Percentiles rank a stretch among this genome's conserved stretches.
Evolutionary conservation across 305 asterid genomes (phyloP).

Genomic region (Petunia hybrid): DNA sequence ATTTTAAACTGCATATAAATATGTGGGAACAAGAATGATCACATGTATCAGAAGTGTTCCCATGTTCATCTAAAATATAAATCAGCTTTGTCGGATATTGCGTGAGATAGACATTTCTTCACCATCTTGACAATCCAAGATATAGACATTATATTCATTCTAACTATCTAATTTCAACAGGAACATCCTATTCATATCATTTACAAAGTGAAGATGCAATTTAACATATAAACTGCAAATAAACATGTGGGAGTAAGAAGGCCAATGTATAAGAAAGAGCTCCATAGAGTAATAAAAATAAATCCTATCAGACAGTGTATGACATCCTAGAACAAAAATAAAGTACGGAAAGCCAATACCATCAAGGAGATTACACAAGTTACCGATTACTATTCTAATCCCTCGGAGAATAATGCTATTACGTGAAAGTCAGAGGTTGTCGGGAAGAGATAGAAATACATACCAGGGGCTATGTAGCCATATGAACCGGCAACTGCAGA

Average conservation of each 20-base stretch:
- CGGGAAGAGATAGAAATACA: constrained; percentile 34
- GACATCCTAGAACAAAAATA: no score
- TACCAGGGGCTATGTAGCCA: constrained; percentile 97
- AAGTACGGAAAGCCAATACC: not conserved
- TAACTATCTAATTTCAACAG: not conserved
- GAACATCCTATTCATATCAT: not conserved
- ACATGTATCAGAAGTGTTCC: not conserved
- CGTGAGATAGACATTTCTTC: not conserved
- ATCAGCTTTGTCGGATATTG: not conserved
- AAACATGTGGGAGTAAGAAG: not conserved
- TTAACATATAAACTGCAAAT: not conserved
- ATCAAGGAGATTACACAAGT: not conserved
- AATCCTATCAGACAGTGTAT: no score
- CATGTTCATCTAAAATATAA: not conserved
- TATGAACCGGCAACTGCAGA: constrained; percentile 98
- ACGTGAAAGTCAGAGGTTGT: not conserved
- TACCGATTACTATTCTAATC: not conserved
- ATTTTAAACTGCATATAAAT: constrained; percentile 6
- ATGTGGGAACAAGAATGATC: constrained; percentile 20
- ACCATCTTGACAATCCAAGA: not conserved
- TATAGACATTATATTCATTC: not conserved
- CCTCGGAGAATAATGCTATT: not conserved
- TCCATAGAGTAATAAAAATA: not conserved
- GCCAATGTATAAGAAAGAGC: not conserved
- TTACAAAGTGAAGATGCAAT: not conserved